A percentile compares a stretch with the other conserved stretches of the same genome.
Conservation (phyloP, 140 eudicot species). For the Ambrosia hybrid region DNA sequence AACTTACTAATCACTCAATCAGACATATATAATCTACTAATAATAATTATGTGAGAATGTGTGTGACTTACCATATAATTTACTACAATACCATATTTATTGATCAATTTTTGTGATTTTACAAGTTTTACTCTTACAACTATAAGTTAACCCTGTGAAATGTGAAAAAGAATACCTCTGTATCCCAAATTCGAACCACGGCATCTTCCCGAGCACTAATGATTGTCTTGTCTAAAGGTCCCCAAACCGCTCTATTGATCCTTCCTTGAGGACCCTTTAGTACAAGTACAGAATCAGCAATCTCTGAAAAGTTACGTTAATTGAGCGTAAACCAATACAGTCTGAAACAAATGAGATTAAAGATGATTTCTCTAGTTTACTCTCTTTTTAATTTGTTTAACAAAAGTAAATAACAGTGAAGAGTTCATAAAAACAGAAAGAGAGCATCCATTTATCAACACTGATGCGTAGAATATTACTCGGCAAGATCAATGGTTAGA, state of each 20-base stretch:
- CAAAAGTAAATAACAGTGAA: background rate
- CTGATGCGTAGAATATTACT: too few species aligned
- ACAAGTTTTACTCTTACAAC: too few species aligned
- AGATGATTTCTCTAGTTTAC: background rate
- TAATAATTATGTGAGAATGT: background rate
- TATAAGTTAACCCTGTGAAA: slow-evolving; percentile 9
- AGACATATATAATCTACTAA: background rate
- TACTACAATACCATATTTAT: too few species aligned
- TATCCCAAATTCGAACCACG: slow-evolving; percentile 80
- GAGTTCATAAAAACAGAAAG: too few species aligned
- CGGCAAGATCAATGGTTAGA: too few species aligned
- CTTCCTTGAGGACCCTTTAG: slow-evolving; percentile 87
- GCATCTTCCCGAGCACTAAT: slow-evolving; percentile 97
- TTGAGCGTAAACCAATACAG: background rate
- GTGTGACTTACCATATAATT: too few species aligned
- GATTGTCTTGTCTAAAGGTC: slow-evolving; percentile 78
- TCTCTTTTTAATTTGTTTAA: background rate
- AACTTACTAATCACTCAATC: too few species aligned
- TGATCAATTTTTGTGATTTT: too few species aligned
- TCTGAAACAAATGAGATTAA: background rate
- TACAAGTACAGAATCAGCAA: slow-evolving; percentile 60
- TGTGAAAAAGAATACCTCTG: slow-evolving; percentile 58
- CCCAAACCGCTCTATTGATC: slow-evolving; percentile 96
- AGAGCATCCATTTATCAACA: too few species aligned
- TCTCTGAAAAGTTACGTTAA: slow-evolving; percentile 47